Percentiles rank a stretch among this genome's conserved stretches.
phyloP scores from a whole-genome alignment of 805 yeast genomes.

The Candida fluviatilis region DNA sequence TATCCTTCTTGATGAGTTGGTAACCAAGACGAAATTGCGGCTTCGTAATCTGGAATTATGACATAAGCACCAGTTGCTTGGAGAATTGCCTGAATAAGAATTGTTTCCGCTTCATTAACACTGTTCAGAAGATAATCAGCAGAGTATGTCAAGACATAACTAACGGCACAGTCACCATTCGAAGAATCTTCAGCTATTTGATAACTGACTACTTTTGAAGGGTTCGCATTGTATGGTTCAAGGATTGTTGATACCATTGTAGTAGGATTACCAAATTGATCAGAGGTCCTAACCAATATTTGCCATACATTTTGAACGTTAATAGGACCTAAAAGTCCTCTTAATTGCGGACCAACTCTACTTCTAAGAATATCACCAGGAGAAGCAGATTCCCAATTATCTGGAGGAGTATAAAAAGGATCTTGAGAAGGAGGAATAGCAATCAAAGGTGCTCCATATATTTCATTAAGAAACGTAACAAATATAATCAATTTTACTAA shows the following conservation, averaged over 20 bases:
- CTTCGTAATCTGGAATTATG: conserved; percentile 24
- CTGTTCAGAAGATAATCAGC: conserved; percentile 9
- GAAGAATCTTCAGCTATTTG: conserved; percentile 20
- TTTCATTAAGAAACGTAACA: background rate
- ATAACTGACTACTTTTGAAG: conserved; percentile 18
- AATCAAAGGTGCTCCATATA: background rate
- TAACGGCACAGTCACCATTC: conserved; percentile 16
- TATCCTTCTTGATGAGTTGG: conserved; percentile 21
- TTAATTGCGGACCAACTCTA: conserved; percentile 7
- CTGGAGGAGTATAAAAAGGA: conserved; percentile 13
- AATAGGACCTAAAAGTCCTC: conserved; percentile 5
- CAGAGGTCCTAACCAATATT: conserved; percentile 20
- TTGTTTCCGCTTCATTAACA: conserved; percentile 14
- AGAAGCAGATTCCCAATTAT: conserved; percentile 6
- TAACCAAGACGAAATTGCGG: conserved; percentile 21
- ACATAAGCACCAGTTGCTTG: conserved; percentile 19
- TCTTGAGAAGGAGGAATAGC: conserved; percentile 11
- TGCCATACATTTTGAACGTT: conserved; percentile 17
- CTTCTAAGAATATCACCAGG: conserved; percentile 10
- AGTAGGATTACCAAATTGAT: conserved; percentile 15
- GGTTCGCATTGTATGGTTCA: conserved; percentile 20
- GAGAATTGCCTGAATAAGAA: conserved; percentile 12
- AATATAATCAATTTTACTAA: background rate
- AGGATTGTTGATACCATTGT: conserved; percentile 17
- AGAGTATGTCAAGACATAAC: conserved; percentile 17